Conservation (phyloP, 228 moss, liverwort and hornwort genomes). For the Sphagnum magellanicum region DNA sequence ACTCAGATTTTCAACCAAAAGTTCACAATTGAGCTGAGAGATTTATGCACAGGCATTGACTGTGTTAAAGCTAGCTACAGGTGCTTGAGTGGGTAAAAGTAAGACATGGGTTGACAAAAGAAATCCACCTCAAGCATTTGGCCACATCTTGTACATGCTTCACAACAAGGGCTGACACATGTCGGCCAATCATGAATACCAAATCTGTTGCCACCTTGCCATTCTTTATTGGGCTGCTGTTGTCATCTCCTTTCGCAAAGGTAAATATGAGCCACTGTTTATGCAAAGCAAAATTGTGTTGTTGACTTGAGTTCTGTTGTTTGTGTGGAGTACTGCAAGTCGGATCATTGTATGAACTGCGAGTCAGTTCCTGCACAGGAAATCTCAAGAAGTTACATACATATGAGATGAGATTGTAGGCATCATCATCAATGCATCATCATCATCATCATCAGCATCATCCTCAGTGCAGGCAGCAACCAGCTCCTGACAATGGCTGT, state of each 20-base stretch:
- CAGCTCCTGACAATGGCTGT: too few relatives aligned
- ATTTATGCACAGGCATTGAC: too few relatives aligned
- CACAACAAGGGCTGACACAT: conserved; percentile 54
- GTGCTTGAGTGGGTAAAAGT: too few relatives aligned
- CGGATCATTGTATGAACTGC: conserved; percentile 17
- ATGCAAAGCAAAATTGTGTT: conserved; percentile 39
- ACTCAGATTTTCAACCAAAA: background rate
- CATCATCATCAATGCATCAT: too few relatives aligned
- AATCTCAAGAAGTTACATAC: background rate
- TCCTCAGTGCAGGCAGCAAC: too few relatives aligned
- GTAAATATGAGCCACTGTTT: conserved; percentile 63
- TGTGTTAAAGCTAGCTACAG: too few relatives aligned
- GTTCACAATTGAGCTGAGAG: background rate
- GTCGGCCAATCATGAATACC: conserved; percentile 46
- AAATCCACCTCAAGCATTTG: conserved; percentile 45
- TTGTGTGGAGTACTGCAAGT: too few relatives aligned
- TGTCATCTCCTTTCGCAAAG: conserved; percentile 20
- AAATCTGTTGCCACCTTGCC: conserved; percentile 1
- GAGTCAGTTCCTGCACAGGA: conserved; percentile 48
- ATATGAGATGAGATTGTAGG: too few relatives aligned
- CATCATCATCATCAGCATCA: too few relatives aligned
- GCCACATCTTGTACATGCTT: conserved; percentile 57
- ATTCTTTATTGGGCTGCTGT: background rate
- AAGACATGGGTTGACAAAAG: background rate
- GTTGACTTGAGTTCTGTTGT: too few relatives aligned